Evolutionary conservation across 805 yeast genomes (phyloP), one percentile per base, ranked within the genome.

Genomic region (Saturnispora halmiae): DNA sequence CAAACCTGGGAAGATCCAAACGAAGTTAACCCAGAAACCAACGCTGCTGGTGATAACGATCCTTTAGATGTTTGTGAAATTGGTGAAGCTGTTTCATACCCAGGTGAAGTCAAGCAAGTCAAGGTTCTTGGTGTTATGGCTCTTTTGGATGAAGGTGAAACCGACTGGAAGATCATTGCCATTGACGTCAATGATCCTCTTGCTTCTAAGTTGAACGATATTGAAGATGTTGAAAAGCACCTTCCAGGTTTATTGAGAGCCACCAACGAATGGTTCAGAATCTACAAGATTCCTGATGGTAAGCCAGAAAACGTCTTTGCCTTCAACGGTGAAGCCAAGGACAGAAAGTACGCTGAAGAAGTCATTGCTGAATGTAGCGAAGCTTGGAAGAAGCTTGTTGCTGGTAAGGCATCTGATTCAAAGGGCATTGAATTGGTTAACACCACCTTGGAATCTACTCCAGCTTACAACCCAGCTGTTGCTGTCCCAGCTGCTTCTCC

Each of bases 231-330:
- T 49, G 87, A 76, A 64, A 75, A 73, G 56, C 79, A 82, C 61
- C 78, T 88, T 64, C 98, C 98, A 45, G 96, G 96, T 41, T 71
- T 92, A 45, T 70, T 92, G 59, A 83, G 94, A 61, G 82, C 95
- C 50, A 92, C 97, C 44, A 80, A 87, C 64, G 94, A 84, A 67
- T 92, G 98, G 98, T 92, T 92, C 79, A 82, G 94, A 64, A 87
- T 88, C 66, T 92, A 92, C 79, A 92, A 92, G 67, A 75, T 87
- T 53, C 96, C 98, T 41, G 98, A 90, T 63, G 98, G 97, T 47
- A 92, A 92, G 74, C 95, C 95, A 55, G 84, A 77, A 66, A 92
- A 92, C 68, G 82, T 82, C 66, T 90, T 92, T 63, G 97, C 96
- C n/a, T 87, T 86, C 78, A 74, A 84, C 46, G 98, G 96, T 50